phyloP scores from a whole-genome alignment of 345 rosid genomes.

The Euphorbia pulcherrima region DNA sequence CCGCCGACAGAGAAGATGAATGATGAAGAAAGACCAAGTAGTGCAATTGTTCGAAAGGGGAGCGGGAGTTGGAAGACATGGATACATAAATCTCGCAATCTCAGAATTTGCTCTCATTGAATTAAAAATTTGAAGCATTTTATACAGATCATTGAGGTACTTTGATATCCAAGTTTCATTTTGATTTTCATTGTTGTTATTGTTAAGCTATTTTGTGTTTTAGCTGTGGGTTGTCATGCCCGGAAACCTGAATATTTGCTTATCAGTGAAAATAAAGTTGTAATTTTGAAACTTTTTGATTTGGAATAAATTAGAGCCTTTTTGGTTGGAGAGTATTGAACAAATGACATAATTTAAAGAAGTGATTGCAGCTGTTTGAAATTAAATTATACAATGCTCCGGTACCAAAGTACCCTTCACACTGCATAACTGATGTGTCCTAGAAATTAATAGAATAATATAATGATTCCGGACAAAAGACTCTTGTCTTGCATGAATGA shows the following conservation, averaged over 20 bases:
- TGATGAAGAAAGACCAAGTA: constrained; percentile 26
- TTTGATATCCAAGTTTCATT: not conserved
- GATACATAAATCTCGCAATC: constrained; percentile 82
- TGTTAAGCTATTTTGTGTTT: not conserved
- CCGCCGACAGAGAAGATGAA: constrained; percentile 46
- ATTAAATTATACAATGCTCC: too few relatives aligned
- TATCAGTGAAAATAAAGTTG: constrained; percentile 7
- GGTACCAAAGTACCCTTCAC: too few relatives aligned
- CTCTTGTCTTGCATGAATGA: too few relatives aligned
- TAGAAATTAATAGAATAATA: too few relatives aligned
- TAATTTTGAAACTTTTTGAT: not conserved
- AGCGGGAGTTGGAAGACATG: constrained; percentile 82
- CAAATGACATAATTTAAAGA: not conserved
- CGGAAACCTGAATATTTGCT: not conserved
- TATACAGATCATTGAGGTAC: not conserved
- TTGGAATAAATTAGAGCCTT: not conserved
- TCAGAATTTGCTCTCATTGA: constrained; percentile 66
- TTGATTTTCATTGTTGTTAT: not conserved
- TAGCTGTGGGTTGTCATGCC: not conserved
- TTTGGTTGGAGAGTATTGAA: not conserved
- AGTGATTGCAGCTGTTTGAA: not conserved
- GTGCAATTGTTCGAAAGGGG: constrained; percentile 46
- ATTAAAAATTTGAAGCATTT: not conserved
- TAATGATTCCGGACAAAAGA: too few relatives aligned
- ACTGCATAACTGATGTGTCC: too few relatives aligned